These are phyloP conservation scores for Fusarium nanum DNA, from an alignment of 2,329 filamentous ascomycete species.

Conservation along the genomic window DNA sequence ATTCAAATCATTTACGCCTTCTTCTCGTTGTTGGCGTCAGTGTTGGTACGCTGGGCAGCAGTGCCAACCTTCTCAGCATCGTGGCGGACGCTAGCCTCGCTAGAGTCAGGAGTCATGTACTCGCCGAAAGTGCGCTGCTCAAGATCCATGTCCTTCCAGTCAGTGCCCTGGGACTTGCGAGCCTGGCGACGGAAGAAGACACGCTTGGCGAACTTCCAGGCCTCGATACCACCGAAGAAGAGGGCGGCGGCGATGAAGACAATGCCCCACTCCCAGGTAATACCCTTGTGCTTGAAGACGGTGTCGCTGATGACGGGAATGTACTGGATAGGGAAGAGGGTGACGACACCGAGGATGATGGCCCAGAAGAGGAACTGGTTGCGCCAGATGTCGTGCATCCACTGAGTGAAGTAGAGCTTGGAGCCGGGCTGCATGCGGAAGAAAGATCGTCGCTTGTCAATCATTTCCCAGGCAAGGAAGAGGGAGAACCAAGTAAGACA, in stretches of 20 bases:
- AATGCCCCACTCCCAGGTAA: constrained; percentile 72
- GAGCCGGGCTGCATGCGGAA: constrained; percentile 77
- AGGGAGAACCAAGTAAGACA: constrained; percentile 81
- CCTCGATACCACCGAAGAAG: constrained; percentile 69
- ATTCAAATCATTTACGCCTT: constrained; percentile 34
- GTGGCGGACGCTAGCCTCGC: constrained; percentile 46
- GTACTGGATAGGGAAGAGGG: constrained; percentile 66
- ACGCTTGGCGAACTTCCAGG: constrained; percentile 70
- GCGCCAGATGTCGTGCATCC: constrained; percentile 74
- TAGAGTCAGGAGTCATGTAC: constrained; percentile 49
- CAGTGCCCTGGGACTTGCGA: constrained; percentile 39
- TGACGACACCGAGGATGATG: constrained; percentile 61
- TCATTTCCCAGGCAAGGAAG: constrained; percentile 83
- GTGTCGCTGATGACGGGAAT: constrained; percentile 69
- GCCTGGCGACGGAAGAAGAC: constrained; percentile 51
- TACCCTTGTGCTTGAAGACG: constrained; percentile 71
- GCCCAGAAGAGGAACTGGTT: constrained; percentile 79
- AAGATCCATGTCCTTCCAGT: constrained; percentile 54
- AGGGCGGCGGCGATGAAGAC: constrained; percentile 65
- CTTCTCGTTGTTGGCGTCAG: constrained; percentile 27
- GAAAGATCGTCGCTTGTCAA: constrained; percentile 77
- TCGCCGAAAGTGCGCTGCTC: constrained; percentile 56
- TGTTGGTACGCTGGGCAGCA: constrained; percentile 12
- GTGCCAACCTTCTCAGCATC: constrained; percentile 41
- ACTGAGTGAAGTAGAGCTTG: constrained; percentile 71